Conservation (phyloP, 495 filamentous ascomycete species). For the Penicillium riverlandense region DNA sequence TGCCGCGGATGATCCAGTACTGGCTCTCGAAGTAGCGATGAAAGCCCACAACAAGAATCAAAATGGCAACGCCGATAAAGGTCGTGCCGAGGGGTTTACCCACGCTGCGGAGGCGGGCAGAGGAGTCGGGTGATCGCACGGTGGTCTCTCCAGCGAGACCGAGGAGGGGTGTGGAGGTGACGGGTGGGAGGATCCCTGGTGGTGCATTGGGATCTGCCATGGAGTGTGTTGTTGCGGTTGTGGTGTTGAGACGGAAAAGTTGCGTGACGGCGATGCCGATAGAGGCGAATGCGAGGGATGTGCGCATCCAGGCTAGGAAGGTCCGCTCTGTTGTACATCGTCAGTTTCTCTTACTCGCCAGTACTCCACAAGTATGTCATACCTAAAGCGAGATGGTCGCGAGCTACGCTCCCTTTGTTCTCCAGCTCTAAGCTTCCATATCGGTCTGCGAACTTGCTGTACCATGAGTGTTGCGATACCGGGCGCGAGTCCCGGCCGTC, state of each 20-base stretch:
- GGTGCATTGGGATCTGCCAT: conserved; percentile 1
- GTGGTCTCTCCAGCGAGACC: conserved; percentile 3
- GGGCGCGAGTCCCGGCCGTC: conserved; percentile 1
- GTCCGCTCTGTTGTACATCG: conserved; percentile 63
- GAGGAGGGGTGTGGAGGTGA: conserved; percentile 8
- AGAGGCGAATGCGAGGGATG: conserved; percentile 88
- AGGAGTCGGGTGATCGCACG: conserved; percentile 4
- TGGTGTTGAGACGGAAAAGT: conserved; percentile 85
- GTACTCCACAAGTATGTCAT: conserved; percentile 16
- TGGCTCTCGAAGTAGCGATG: conserved; percentile 60
- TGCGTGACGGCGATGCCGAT: conserved; percentile 97
- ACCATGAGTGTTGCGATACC: conserved; percentile 37
- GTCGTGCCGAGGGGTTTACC: conserved; percentile 92
- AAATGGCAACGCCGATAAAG: conserved; percentile 80
- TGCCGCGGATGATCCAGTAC: conserved; percentile 87
- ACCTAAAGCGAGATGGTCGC: conserved; percentile 94
- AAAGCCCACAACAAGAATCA: conserved; percentile 78
- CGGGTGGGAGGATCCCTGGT: conserved; percentile 16
- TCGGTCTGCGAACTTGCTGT: conserved; percentile 48
- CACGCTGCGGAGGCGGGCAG: conserved; percentile 56
- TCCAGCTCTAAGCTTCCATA: conserved; percentile 85
- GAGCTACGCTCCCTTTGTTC: conserved; percentile 92
- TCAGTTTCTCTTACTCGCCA: neutral
- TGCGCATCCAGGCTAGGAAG: conserved; percentile 94
- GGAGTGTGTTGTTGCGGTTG: conserved; percentile 13